Percentiles rank a stretch among this genome's conserved stretches.
These are phyloP conservation scores for Solanum aculeatissimum DNA, from an alignment of 305 asterid genomes.

Conservation along the genomic window DNA sequence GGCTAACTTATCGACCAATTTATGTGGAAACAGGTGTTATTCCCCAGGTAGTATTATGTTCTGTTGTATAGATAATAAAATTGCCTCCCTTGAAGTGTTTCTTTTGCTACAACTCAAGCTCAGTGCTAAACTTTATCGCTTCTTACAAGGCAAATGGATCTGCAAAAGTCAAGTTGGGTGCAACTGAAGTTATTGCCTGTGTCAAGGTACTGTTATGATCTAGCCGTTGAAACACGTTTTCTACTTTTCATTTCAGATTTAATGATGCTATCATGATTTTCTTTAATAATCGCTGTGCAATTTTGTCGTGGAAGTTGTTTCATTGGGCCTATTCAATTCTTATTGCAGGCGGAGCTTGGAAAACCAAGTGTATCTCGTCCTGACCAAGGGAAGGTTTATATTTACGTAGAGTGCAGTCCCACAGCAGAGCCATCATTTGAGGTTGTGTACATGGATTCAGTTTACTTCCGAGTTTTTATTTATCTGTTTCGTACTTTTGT, in stretches of 20 bases:
- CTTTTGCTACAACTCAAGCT: not conserved
- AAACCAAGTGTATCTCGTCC: conserved; percentile 60
- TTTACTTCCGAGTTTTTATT: not conserved
- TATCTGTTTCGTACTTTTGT: not conserved
- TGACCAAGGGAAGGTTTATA: conserved; percentile 69
- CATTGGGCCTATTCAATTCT: not conserved
- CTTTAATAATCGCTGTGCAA: not conserved
- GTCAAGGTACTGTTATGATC: conserved; percentile 47
- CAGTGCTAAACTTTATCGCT: conserved; percentile 2
- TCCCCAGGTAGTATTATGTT: conserved; percentile 50
- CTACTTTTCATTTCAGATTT: not conserved
- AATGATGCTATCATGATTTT: not conserved
- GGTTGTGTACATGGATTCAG: conserved; percentile 22
- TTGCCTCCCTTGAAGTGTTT: not conserved
- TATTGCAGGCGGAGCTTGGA: conserved; percentile 83
- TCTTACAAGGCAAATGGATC: conserved; percentile 81
- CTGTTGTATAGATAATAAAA: not conserved
- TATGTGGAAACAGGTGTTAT: conserved; percentile 70
- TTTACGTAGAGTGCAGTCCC: conserved; percentile 82
- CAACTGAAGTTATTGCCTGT: conserved; percentile 77
- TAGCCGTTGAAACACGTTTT: not conserved
- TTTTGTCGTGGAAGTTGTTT: not conserved
- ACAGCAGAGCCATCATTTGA: conserved; percentile 83
- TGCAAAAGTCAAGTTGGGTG: conserved; percentile 80
- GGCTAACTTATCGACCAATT: conserved; percentile 56